Evolutionary conservation across 1,284 basidiomycete genomes (phyloP).

Genomic region (Crucibulum cyathiforme): DNA sequence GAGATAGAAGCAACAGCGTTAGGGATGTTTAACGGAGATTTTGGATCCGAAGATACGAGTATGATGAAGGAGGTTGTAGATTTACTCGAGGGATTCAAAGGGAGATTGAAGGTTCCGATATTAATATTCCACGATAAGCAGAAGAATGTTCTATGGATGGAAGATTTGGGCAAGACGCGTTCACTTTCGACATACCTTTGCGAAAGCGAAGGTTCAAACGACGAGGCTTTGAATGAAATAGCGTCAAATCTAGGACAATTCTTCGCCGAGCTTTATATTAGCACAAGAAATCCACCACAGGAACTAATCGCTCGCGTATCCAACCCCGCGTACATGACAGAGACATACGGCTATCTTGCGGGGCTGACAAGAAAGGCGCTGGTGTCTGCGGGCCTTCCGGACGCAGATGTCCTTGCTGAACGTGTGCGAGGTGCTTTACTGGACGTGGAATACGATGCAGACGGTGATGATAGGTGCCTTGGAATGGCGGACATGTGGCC

Average conservation of each 20-base stretch:
- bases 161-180: constrained; percentile 26
- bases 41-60: constrained; percentile 2
- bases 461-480: constrained; percentile 21
- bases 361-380: constrained; percentile 10
- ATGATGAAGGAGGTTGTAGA: background rate
- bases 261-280: constrained; percentile 14
- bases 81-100: constrained; percentile 6
- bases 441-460: constrained; percentile 1
- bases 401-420: constrained; percentile 18
- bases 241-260: constrained; percentile 19
- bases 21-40: constrained; percentile 11
- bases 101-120: constrained; percentile 16
- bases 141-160: constrained; percentile 32
- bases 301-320: constrained; percentile 9
- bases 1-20: constrained; percentile 28
- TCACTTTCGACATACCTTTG: constrained; percentile 22
- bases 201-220: background rate
- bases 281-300: constrained; percentile 15
- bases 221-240: background rate
- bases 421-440: constrained; percentile 15
- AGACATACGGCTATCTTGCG: constrained; percentile 10
- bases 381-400: constrained; percentile 7
- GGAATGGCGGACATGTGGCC: constrained; percentile 38
- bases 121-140: constrained; percentile 25
- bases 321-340: constrained; percentile 3